A percentile compares a stretch with the other conserved stretches of the same genome.
phyloP scores from a whole-genome alignment of 805 yeast genomes.

The Metschnikowia kofuensis region DNA sequence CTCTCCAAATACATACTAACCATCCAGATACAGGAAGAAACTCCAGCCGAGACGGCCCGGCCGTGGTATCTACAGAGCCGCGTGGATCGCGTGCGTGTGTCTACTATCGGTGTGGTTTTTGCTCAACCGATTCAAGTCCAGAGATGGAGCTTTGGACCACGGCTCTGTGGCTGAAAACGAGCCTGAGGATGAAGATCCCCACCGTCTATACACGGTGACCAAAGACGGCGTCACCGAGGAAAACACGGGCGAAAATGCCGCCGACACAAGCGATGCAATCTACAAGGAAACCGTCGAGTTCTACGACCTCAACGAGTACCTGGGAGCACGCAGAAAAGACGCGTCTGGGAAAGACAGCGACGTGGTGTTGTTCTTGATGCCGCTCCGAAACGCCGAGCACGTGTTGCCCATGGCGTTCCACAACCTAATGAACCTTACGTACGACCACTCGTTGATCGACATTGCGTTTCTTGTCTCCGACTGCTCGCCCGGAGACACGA shows the following conservation, averaged over 20 bases:
- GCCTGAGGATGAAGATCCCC: conserved; percentile 10
- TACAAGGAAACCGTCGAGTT: conserved; percentile 50
- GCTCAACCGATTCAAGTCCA: neutral
- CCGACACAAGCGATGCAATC: conserved; percentile 23
- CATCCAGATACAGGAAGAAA: conserved; percentile 7
- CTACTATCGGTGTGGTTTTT: conserved; percentile 13
- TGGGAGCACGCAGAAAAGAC: conserved; percentile 35
- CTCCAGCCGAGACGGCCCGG: conserved; percentile 14
- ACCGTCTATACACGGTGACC: conserved; percentile 28
- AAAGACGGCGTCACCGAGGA: conserved; percentile 27
- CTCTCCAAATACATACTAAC: conserved; percentile 2
- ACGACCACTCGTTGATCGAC: conserved; percentile 84
- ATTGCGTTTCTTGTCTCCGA: conserved; percentile 84
- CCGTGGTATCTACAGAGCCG: conserved; percentile 5
- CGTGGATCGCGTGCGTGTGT: conserved; percentile 7
- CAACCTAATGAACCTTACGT: conserved; percentile 74
- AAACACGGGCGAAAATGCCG: conserved; percentile 14
- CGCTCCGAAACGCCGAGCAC: conserved; percentile 86
- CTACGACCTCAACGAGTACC: conserved; percentile 59
- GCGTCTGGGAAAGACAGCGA: conserved; percentile 38
- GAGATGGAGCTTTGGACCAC: neutral
- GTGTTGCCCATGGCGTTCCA: conserved; percentile 87
- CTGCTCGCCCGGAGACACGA: conserved; percentile 65
- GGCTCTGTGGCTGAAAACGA: neutral
- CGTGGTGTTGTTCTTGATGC: conserved; percentile 78